Conservation (phyloP, 306 rosid species). For the Bauhinia variegata region DNA sequence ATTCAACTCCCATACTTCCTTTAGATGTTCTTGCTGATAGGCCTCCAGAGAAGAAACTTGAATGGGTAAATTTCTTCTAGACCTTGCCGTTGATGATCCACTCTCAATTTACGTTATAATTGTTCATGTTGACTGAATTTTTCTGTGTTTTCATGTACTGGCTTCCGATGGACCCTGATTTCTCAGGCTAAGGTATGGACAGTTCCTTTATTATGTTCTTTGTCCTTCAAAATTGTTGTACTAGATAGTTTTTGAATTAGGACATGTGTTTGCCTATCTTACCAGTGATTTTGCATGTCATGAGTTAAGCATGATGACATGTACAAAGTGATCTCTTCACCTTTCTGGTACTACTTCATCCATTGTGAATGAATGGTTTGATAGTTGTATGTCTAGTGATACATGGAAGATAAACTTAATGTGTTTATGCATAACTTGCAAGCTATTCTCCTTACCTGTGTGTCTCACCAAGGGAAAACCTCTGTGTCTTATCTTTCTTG, state of each 20-base stretch:
- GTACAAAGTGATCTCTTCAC: slow-evolving; percentile 18
- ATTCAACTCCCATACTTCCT: slow-evolving; percentile 84
- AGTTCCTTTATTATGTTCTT: slow-evolving; percentile 7
- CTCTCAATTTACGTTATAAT: slow-evolving; percentile 29
- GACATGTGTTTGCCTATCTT: not conserved
- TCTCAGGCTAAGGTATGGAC: slow-evolving; percentile 83
- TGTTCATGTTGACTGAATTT: slow-evolving; percentile 41
- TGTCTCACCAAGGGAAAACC: slow-evolving; percentile 12
- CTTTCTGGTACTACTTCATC: slow-evolving; percentile 23
- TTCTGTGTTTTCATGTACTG: slow-evolving; percentile 50
- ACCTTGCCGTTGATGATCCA: slow-evolving; percentile 2
- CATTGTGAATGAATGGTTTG: slow-evolving; percentile 11
- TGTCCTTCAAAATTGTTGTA: slow-evolving; percentile 19
- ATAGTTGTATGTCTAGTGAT: slow-evolving; percentile 2
- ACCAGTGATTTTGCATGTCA: slow-evolving; percentile 27
- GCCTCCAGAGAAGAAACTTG: slow-evolving; percentile 86
- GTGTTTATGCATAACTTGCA: slow-evolving; percentile 15
- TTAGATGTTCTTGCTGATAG: slow-evolving; percentile 91
- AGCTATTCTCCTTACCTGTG: not conserved
- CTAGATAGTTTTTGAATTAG: too few relatives aligned
- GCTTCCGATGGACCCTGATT: slow-evolving; percentile 36
- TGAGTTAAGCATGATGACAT: slow-evolving; percentile 11
- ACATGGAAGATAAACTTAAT: not conserved
- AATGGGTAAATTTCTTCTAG: slow-evolving; percentile 62
- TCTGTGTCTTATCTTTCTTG: not conserved